Base-by-base conservation (phyloP, 1,284 basidiomycete genomes). In the Caloboletus firmus region DNA sequence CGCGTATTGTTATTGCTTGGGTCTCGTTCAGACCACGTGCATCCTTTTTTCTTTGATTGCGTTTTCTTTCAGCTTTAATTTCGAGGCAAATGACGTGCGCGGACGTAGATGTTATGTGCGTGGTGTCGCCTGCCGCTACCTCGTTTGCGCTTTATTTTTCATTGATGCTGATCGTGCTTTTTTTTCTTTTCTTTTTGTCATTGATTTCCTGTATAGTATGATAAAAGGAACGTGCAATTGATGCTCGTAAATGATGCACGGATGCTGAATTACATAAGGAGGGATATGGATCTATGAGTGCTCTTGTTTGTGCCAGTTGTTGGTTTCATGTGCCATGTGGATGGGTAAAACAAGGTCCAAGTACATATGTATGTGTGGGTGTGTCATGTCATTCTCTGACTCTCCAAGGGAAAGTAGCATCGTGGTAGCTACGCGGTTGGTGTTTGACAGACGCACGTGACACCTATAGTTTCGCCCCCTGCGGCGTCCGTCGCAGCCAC, bases 1-100 rank as follows among this genome's bases (percentile, higher is more conserved):
- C 18, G 6, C 37, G 15, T 68, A 68, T 65, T 64, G 6, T 65
- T 65, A 64, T 68, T 62, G 59, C 42, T 36, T 40, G 52, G n/a
- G 41, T 54, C 51, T 45, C 42, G 45, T 42, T 34, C 30, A 35
- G 51, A 49, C 13, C 36, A 43, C 44, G 20, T 52, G 50, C 22
- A 36, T 4, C 34, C 22, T 8, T 30, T 15, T 2, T 39, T 45
- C 20, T 47, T 28, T 49, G 5, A 7, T 18, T 22, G 4, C 28
- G 7, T 45, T 39, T 45, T n/a, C 24, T 49, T 5, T 36, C 43
- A 28, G 42, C 46, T 37, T 28, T 40, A 41, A 49, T 43, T 15
- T 44, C 17, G 36, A 44, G 35, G 30, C 24, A 24, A 18, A n/a
- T 17, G 13, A 24, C 24, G 7, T 37, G 52, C 15, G 24, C 34